Conservation (phyloP, 169 alveolate genomes). For the Toxoplasma gondii region DNA sequence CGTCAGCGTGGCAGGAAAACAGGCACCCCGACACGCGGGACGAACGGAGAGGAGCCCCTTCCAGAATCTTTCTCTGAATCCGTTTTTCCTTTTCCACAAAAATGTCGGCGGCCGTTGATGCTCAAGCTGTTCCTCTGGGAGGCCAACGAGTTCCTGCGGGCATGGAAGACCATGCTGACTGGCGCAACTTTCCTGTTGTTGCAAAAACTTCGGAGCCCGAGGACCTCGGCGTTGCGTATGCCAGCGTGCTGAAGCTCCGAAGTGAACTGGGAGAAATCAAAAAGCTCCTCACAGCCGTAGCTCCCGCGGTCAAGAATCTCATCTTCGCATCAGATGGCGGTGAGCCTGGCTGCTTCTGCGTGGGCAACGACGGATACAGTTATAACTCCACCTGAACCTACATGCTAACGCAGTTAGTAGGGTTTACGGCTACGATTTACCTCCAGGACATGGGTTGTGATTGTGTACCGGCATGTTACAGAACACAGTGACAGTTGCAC, state of each 20-base stretch:
- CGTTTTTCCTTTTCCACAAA: not conserved
- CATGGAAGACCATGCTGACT: slow-evolving; percentile 55
- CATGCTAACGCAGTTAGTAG: no score
- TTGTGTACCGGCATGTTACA: no score
- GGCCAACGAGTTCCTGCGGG: slow-evolving; percentile 62
- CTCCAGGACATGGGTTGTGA: no score
- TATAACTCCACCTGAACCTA: no score
- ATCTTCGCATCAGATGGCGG: slow-evolving; percentile 53
- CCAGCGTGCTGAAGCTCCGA: slow-evolving; percentile 26
- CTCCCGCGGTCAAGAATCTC: slow-evolving; percentile 50
- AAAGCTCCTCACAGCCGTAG: slow-evolving; percentile 47
- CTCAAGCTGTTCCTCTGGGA: slow-evolving; percentile 54
- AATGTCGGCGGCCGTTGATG: slow-evolving; percentile 32
- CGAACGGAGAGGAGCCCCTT: no score
- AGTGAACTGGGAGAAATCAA: slow-evolving; percentile 50
- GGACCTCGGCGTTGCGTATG: slow-evolving; percentile 58
- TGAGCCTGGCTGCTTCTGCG: not conserved
- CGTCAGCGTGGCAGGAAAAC: no score
- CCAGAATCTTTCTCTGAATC: not conserved
- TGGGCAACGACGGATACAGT: not conserved
- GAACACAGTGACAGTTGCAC: no score
- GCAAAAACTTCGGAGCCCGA: slow-evolving; percentile 39
- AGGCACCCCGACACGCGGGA: no score
- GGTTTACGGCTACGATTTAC: no score
- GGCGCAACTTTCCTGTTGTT: slow-evolving; percentile 20